Evolutionary conservation across 2,329 filamentous ascomycete species (phyloP), one percentile per base, ranked within the genome.

Genomic region (Didymella lethalis): DNA sequence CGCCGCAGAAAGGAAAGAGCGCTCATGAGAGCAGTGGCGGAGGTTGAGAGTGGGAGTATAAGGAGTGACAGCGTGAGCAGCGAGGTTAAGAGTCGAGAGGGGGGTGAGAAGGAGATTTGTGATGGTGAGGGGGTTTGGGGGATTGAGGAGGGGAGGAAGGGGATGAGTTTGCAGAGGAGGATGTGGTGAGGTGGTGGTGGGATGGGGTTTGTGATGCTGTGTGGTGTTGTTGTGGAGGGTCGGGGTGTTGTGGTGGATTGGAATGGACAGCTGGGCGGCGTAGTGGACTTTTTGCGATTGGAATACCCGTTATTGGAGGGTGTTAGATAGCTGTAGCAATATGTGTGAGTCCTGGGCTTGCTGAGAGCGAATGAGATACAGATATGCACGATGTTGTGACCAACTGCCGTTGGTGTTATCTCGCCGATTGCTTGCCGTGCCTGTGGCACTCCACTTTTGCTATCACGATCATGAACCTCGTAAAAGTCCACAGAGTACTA

Each of bases 41-140:
- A 72, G 51, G 64, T 69, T 0, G 68, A 72, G 31, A 52, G 7
- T 20, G 64, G 59, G 2, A 61, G 41, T 18, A 38, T 34, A 29
- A 66, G 36, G 41, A 59, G 44, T 26, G 50, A 20, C 10, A n/a
- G 11, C 12, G 25, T 40, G 5, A 25, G 40, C 31, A 54, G 20
- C 8, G 32, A 40, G 41, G 34, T 32, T 3, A 26, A 25, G 34
- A 67, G 57, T 34, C 62, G 66, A 34, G 71, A 75, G 34, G 66
- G 65, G 44, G 70, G 66, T 43, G 54, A 68, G 28, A 63, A 68
- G 12, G 65, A 66, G 41, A 67, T 75, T 53, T 34, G 71, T 16
- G 34, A 36, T 1, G 62, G 63, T 26, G 59, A 62, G n/a, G 52
- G 57, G 38, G 53, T 51, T 31, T 56, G 56, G 52, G 59, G 64